Evolutionary conservation across 2,329 filamentous ascomycete genomes (phyloP).

Genomic region (Claviceps monticola): DNA sequence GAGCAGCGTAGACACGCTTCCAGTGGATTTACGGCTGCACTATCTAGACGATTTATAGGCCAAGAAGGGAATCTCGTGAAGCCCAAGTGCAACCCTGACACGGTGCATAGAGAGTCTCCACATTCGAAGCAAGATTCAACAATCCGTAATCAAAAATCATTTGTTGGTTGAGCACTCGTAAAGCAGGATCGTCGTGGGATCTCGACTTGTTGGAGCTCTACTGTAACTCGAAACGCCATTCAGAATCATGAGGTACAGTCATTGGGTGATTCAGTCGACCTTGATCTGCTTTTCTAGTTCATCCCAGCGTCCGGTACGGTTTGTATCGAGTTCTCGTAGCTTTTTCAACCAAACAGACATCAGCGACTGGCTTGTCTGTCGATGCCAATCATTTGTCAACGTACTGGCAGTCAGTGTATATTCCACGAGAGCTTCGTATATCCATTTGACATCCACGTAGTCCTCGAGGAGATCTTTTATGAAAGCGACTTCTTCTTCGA

Average conservation of each 20-base stretch:
- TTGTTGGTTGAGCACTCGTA: not conserved
- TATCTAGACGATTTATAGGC: conserved; percentile 64
- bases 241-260: not conserved
- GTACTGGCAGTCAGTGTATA: conserved; percentile 40
- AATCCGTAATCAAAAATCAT: not conserved
- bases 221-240: not conserved
- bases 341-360: conserved; percentile 46
- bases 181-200: not conserved
- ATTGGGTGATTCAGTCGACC: not conserved
- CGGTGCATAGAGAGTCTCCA: conserved; percentile 3
- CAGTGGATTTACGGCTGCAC: conserved; percentile 45
- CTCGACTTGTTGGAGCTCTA: not conserved
- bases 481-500: conserved; percentile 58
- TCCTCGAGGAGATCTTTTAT: conserved; percentile 52
- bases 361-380: conserved; percentile 23
- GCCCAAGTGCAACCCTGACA: conserved; percentile 13
- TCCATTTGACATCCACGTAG: conserved; percentile 57
- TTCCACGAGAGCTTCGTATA: conserved; percentile 74
- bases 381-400: conserved; percentile 22
- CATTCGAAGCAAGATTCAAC: not conserved
- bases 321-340: conserved; percentile 56
- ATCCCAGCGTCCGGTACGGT: conserved; percentile 61
- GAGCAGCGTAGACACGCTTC: conserved; percentile 58
- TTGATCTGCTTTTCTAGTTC: conserved; percentile 43
- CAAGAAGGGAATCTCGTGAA: conserved; percentile 28